Evolutionary conservation across 805 yeast species (phyloP), one percentile per base, ranked within the genome.

Genomic region (Metschnikowia kofuensis): DNA sequence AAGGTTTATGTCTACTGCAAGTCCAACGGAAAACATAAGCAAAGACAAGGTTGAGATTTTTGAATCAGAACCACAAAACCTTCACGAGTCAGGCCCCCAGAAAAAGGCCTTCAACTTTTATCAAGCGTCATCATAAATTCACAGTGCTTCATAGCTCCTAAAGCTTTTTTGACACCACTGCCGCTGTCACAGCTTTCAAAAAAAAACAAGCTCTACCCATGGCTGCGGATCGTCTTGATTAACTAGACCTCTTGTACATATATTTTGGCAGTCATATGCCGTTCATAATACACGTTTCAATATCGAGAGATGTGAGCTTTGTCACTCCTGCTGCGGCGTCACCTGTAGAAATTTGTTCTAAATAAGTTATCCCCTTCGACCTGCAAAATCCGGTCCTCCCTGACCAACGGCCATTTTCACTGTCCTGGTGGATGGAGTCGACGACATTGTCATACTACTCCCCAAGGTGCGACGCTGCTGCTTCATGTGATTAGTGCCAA

Each of bases 1-100:
- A 79, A 94, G 61, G 92, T 91, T 11, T 89, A 89, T 56, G 96
- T 94, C 36, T 85, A 88, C 65, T 92, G 99, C 77, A 94, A 91
- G 67, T 77, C 94, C 42, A 89, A 91, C 66, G 89, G 90, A 54
- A 89, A 89, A 57, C 61, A 57, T 44, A 57, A 57, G 51, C 61
- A 57, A 38, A 56, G 60, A 52, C 61, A 57, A 38, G 61, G 61
- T 5, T 57, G 37, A 30, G 32, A 9, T 30, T 30, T 12, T 30
- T 21, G 4, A 21, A 6, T 2, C 32, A 10, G 2, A 37, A 9
- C 27, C 27, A 7, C 3, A 13, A 12, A 3, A 35, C 14, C 6
- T 14, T 35, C 12, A 7, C 14, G 9, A 3, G 14, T 35, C 37
- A 13, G 16, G 6, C 14, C 37, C n/a, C n/a, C 14, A 13, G 2